These are phyloP conservation scores for Epichloe gansuensis DNA, from an alignment of 2,329 filamentous ascomycete species.

Conservation along the genomic window DNA sequence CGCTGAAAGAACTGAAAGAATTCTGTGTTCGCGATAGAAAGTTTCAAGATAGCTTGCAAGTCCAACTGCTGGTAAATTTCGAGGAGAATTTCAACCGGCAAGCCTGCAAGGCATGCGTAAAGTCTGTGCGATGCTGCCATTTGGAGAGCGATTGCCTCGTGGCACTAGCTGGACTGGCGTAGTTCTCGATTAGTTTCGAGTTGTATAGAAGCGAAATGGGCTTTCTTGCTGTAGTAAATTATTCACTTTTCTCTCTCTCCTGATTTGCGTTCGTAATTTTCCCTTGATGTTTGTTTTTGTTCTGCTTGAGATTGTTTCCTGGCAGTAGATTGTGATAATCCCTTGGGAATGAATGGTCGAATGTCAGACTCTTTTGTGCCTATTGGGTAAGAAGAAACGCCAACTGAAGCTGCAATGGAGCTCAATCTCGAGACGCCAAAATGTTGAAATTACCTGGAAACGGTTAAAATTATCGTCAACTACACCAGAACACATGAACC, in stretches of 20 bases:
- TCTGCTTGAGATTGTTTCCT: background rate
- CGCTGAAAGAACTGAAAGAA: conserved; percentile 28
- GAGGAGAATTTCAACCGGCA: conserved; percentile 35
- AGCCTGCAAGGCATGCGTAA: conserved; percentile 13
- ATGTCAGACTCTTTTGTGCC: background rate
- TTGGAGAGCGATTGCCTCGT: background rate
- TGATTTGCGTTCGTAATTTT: background rate
- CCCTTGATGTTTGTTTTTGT: background rate
- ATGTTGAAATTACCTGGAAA: background rate
- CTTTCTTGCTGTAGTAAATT: background rate
- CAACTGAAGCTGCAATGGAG: conserved; percentile 9
- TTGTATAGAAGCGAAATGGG: background rate
- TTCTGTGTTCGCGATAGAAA: conserved; percentile 24
- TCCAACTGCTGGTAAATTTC: conserved; percentile 34
- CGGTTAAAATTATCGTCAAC: background rate
- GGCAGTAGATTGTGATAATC: background rate
- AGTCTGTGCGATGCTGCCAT: conserved; percentile 11
- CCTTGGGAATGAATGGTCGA: background rate
- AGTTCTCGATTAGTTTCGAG: background rate
- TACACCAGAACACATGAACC: background rate
- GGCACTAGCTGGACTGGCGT: background rate
- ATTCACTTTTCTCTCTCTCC: background rate
- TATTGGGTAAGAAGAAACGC: background rate
- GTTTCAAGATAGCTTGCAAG: conserved; percentile 25
- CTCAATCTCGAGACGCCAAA: background rate